Conservation (phyloP, 148 eudicot species). For the Drosera capensis region DNA sequence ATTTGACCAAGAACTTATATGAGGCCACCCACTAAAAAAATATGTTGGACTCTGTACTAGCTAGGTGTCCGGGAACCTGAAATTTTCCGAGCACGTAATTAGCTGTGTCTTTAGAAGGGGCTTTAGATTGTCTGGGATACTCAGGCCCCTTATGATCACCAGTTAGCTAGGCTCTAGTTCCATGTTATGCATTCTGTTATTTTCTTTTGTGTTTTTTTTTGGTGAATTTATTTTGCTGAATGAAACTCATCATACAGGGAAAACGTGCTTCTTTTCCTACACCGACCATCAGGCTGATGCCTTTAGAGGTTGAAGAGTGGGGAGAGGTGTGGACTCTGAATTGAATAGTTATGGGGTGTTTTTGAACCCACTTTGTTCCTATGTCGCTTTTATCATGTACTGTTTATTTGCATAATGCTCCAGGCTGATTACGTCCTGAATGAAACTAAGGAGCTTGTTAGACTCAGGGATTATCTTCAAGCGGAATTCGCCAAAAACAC, state of each 20-base stretch:
- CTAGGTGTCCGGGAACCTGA: too few species aligned
- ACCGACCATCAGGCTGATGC: too few species aligned
- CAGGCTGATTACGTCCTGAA: conserved; percentile 76
- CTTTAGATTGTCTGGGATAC: too few species aligned
- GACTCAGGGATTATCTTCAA: conserved; percentile 73
- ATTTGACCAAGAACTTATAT: too few species aligned
- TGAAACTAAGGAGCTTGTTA: conserved; percentile 71
- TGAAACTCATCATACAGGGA: too few species aligned
- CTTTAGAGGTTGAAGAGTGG: neutral
- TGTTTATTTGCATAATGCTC: conserved; percentile 4
- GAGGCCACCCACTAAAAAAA: too few species aligned
- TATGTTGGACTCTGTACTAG: too few species aligned
- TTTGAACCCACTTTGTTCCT: neutral
- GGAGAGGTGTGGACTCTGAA: neutral
- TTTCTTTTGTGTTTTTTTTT: too few species aligned
- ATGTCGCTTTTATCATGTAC: neutral
- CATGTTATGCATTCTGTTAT: conserved; percentile 4
- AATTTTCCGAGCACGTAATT: too few species aligned
- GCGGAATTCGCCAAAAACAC: conserved; percentile 65
- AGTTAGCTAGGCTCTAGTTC: neutral
- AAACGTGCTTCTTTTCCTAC: too few species aligned
- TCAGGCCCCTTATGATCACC: neutral
- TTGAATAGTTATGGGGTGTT: neutral
- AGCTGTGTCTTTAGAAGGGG: too few species aligned
- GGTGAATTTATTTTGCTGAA: too few species aligned